These are phyloP conservation scores for Pseudocercospora pini-densiflorae DNA, from an alignment of 2,329 filamentous ascomycete genomes.

Conservation along the genomic window DNA sequence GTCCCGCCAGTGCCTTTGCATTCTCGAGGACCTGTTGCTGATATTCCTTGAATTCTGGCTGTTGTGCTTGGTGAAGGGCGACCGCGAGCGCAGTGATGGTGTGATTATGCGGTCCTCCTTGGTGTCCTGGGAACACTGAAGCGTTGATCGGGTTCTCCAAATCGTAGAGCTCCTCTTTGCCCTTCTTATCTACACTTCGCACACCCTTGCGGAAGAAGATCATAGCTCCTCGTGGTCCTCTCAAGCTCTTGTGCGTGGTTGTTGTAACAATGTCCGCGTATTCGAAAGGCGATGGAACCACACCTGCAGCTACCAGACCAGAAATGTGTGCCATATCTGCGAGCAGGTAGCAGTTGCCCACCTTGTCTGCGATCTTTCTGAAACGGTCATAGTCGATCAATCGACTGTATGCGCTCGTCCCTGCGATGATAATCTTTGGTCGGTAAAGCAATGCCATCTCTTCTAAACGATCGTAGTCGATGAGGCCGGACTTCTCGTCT, in stretches of 20 bases:
- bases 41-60: slow-evolving; percentile 88
- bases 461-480: slow-evolving; percentile 93
- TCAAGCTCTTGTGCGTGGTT: slow-evolving; percentile 96
- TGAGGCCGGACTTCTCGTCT: slow-evolving; percentile 86
- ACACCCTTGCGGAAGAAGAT: slow-evolving; percentile 98
- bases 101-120: slow-evolving; percentile 98
- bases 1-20: slow-evolving; percentile 79
- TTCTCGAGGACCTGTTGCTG: slow-evolving; percentile 90
- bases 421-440: slow-evolving; percentile 93
- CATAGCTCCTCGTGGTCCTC: slow-evolving; percentile 93
- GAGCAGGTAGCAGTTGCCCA: slow-evolving; percentile 82
- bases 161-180: slow-evolving; percentile 74
- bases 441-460: slow-evolving; percentile 86
- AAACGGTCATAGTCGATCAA: slow-evolving; percentile 94
- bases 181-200: slow-evolving; percentile 79
- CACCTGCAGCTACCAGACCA: slow-evolving; percentile 87
- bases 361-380: slow-evolving; percentile 87
- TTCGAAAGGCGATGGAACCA: slow-evolving; percentile 86
- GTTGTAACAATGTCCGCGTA: slow-evolving; percentile 95
- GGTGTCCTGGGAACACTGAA: slow-evolving; percentile 97
- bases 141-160: slow-evolving; percentile 93
- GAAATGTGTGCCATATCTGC: slow-evolving; percentile 99
- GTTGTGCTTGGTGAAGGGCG: slow-evolving; percentile 90
- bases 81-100: slow-evolving; percentile 96
- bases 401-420: slow-evolving; percentile 93